Evolutionary conservation across 2,329 filamentous ascomycete species (phyloP), one percentile per base, ranked within the genome.

Genomic region (Ceratocystis smalleyi): DNA sequence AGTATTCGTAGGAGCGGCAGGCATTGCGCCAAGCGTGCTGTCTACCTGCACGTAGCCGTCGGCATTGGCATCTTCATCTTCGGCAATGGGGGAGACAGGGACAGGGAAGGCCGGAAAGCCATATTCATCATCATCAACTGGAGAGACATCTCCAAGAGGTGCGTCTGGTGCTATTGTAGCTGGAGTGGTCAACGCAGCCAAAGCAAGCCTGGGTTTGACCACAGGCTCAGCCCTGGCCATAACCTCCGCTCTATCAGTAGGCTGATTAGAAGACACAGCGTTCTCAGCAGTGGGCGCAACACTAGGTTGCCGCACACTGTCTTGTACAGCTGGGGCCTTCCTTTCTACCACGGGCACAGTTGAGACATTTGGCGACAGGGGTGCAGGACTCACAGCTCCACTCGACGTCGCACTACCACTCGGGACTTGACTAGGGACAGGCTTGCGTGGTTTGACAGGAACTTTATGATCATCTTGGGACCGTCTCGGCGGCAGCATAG

Each of bases 401-500:
- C 47, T 49, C 32, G 32, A 55, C 4, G 24, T 55, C 12, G 51
- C 10, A 27, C 51, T 55, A 27, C 51, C 27, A 27, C 51, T 8
- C 6, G 24, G 12, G 17, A 55, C 22, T 27, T 55, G 51, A 8
- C 43, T 63, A 1, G 62, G 47, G 35, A 66, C 59, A 4, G 43
- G 63, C 24, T 63, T 67, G 51, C 54, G 49, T 3, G 60, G 54
- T 1, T 49, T 54, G 1, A 66, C 55, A 3, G 55, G 64, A 5
- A 66, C 61, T n/a, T 19, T 54, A 27, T 66, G 64, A n/a, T 49
- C 62, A 17, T 65, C 64, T 12, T 63, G 51, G 5, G 54, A 63
- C 22, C 15, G 55, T 12, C 64, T 49, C n/a, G 64, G 64, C n/a
- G 64, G 64, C 3, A 63, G 43, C 24, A 40, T 60, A 10, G 64